Base-by-base conservation (phyloP, 129 eudicot species). In the Dittrichia graveolens region DNA sequence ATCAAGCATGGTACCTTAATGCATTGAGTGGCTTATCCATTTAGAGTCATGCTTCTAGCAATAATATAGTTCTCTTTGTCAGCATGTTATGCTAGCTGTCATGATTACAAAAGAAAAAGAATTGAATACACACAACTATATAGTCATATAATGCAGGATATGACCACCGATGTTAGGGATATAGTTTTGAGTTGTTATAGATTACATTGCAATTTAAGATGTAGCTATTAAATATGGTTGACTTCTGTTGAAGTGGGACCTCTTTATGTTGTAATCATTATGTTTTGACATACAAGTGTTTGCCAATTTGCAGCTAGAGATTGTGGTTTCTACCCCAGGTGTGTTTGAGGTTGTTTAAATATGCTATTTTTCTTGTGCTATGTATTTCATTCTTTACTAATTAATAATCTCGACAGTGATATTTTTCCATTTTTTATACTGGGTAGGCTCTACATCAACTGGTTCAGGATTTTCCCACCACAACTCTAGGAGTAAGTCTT, bases 281-380 rank as follows among this genome's bases (percentile, higher is more conserved):
- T 76, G 8, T 46, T 54, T 66, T 41, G 7, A 75, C 65, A 56
- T 62, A 52, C 16, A 44, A 19, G 12, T 63, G 10, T 53, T 67
- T 77, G 53, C 16, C 44, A 4, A 50, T 45, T 73, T 80, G 82
- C 87, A 92, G 96, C 80, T 89, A 84, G 98, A 92, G 81, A 81
- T 92, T 65, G 91, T 87, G 62, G 75, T 85, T 73, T 89, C 98
- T 3, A 89, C 89, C 40, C 96, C 98, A 66, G 92, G 92, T 87
- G 96, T 92, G 54, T 80, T 89, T 80, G 88, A 89, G 98, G 97
- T 91, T 82, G 80, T 74, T 84, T 47, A 63, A 71, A 5, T 47
- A 7, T 61, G 6, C 16, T 54, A 37, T 34, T 53, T 45, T 7
- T 68, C 10, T 45, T n/a, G 24, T 39, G n/a, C 57, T 19, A 15